Evolutionary conservation across 2,329 filamentous ascomycete species (phyloP), one percentile per base, ranked within the genome.

Genomic region (Sporothrix protearum): DNA sequence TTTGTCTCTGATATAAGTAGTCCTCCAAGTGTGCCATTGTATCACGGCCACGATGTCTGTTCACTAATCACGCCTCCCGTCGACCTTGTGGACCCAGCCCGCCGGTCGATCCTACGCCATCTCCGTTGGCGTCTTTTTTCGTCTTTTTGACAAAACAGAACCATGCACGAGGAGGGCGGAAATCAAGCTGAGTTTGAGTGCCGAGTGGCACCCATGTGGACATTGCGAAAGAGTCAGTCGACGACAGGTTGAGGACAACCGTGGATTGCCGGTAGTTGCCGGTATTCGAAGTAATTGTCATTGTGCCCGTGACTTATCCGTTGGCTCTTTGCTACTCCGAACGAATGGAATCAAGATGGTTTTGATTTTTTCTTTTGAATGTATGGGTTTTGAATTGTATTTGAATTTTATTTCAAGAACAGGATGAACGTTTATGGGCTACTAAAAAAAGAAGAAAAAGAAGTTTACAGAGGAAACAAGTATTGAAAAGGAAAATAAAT

Each of bases 131-230:
- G 12, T 4, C 16, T 49, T n/a, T n/a, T n/a, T n/a, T n/a, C n/a
- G n/a, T n/a, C n/a, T n/a, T n/a, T n/a, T 66, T 49, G 42, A 66
- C 63, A 66, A 66, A 66, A 66, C 63, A 66, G 22, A 2, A n/a
- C 61, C n/a, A 64, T n/a, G n/a, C n/a, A n/a, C n/a, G n/a, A n/a
- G n/a, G n/a, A n/a, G n/a, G n/a, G n/a, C n/a, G n/a, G n/a, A 64
- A 30, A 30, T 42, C 16, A 64, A 45, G n/a, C 61, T n/a, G 61
- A 14, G 25, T 64, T 10, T 39, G 61, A 64, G 36, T 42, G 36
- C 33, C 33, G n/a, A 63, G 14, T 36, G 3, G 12, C 22, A 25
- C 9, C 7, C 49, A 53, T 8, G n/a, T 53, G 49, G 49, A 53
- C 49, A 53, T 53, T 14, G 9, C 8, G n/a, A 53, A 53, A 53